Base-by-base conservation (phyloP, 768 basidiomycete genomes). In the Leccinum rimulosum region DNA sequence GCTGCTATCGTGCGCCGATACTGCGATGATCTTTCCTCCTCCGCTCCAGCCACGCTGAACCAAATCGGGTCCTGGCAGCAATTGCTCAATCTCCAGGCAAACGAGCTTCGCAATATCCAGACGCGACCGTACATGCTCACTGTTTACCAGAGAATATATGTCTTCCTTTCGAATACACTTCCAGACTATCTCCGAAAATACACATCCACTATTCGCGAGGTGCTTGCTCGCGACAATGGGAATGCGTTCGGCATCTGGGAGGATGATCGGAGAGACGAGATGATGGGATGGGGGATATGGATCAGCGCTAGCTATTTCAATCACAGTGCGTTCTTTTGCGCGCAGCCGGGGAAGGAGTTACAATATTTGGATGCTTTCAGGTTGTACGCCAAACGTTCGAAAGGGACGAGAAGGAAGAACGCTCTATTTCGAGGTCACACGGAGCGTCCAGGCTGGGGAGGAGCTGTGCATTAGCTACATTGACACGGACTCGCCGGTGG, bases 201-300 rank as follows among this genome's bases (percentile, higher is more conserved):
- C 53, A 66, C 81, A 4, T 78, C 74, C 10, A 76, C 77, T 9
- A 76, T 84, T 33, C 81, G 86, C n/a, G 79, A 75, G 2, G 72
- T 86, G 10, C 72, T 88, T 17, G 78, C 78, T 15, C 79, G 86
- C 12, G 86, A 88, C 59, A 79, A 81, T 25, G 86, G 86, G 22
- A 88, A 88, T 61, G 79, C 84, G 8, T 88, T 89, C 60, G 87
- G 87, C 15, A 80, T 89, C 50, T 88, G 84, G 83, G 85, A 88
- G 60, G 67, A 80, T 68, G 73, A 76, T 70, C 31, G 70, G 70
- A 56, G 72, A 73, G 59, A 74, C 52, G 84, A 85, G 70, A 84
- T 87, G 85, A 67, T 87, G 19, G 86, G 86, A 25, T 89, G 84
- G 81, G 84, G 80, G 5, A 75, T 86, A 61, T 88, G 84, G 70